Evolutionary conservation across 2,329 filamentous ascomycete genomes (phyloP), one percentile per base, ranked within the genome.

Genomic region (Colletotrichum salicis): DNA sequence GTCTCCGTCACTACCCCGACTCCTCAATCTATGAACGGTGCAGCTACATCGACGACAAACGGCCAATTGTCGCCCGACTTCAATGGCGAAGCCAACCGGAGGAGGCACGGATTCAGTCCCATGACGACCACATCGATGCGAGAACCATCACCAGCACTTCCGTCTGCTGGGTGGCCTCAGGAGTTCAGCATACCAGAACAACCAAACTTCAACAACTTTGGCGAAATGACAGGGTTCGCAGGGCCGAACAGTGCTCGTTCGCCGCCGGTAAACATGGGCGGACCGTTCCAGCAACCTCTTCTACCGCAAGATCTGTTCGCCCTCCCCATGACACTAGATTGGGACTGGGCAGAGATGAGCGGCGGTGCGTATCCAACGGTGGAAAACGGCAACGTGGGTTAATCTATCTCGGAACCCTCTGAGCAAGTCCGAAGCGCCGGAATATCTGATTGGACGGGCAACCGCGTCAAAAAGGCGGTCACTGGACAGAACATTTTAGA

Each of bases 251-350:
- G 74, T 63, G 74, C 82, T 67, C 78, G 79, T 67, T 86, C 81
- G 68, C 80, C 80, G 37, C 79, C 80, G 13, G 68, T 76, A 51
- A 71, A 80, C 59, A 73, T 78, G 55, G 71, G 71, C 19, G 73
- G 77, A 7, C 74, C 76, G 7, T 95, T 95, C 78, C 92, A 95
- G 77, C 93, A 97, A 75, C 95, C 95, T 0, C 92, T 97, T 77
- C 90, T 98, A 27, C 96, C 96, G 5, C 94, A 96, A 77, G 96
- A 98, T 82, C 83, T 98, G 31, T 99, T 96, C 91, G 93, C 96
- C 80, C 92, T 98, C 89, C 95, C 96, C 1, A 97, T 97, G 92
- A 97, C 94, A 3, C 87, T 98, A 27, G 96, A 98, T 79, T 98
- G 95, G 95, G 94, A 89, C 78, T 92, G 89, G 88, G 89, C 89